Percentiles rank a stretch among this genome's conserved stretches.
Conservation (phyloP, 139 green algal genomes). For the Chlamydomonas applanata region DNA sequence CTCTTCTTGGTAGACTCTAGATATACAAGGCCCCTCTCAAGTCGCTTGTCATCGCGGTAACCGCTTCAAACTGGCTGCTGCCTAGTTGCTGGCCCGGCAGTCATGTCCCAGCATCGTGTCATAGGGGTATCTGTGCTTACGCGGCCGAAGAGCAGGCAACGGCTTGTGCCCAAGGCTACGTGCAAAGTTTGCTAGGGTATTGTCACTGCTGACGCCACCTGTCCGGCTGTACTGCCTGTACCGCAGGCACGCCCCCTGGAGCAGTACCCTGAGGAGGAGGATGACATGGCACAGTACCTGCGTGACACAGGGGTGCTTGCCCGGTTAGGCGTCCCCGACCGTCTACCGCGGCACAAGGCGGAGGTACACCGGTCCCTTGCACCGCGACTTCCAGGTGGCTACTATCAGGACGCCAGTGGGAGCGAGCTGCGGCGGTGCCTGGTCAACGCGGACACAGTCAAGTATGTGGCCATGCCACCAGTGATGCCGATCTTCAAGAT, state of each 20-base stretch:
- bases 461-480: not conserved
- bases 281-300: slow-evolving; percentile 12
- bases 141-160: too few species aligned
- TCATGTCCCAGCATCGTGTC: not conserved
- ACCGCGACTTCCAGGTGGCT: not conserved
- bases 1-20: not conserved
- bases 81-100: not conserved
- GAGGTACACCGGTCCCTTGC: slow-evolving; percentile 1
- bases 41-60: not conserved
- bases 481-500: too few species aligned
- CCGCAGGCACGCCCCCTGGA: slow-evolving; percentile 11
- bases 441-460: not conserved
- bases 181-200: too few species aligned
- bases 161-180: too few species aligned
- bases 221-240: too few species aligned
- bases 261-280: slow-evolving; percentile 10
- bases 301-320: slow-evolving; percentile 8
- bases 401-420: not conserved
- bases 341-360: not conserved
- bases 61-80: not conserved
- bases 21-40: too few species aligned
- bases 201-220: too few species aligned
- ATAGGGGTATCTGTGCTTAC: not conserved
- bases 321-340: not conserved
- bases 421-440: not conserved